phyloP scores from a whole-genome alignment of 805 yeast genomes.

The Saturnispora silvae region DNA sequence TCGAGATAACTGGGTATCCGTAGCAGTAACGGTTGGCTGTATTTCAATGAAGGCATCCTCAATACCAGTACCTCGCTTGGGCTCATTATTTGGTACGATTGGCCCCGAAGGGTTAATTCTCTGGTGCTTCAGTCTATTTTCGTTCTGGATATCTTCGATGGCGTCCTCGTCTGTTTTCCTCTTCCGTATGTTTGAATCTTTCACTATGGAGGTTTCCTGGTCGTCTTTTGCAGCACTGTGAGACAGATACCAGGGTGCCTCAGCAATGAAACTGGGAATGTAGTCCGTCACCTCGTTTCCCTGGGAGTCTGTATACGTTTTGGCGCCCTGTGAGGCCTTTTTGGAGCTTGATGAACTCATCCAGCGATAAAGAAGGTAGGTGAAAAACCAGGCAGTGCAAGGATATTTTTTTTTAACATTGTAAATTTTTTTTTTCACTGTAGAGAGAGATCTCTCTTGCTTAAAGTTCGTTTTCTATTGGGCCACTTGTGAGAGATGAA shows the following conservation, averaged over 20 bases:
- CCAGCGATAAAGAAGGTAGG: not conserved
- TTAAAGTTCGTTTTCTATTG: too few species aligned
- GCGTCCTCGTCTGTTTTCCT: slow-evolving; percentile 20
- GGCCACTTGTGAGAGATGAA: slow-evolving; percentile 18
- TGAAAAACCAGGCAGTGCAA: not conserved
- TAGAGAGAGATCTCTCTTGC: too few species aligned
- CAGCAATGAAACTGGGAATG: slow-evolving; percentile 31
- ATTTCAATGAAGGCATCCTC: slow-evolving; percentile 31
- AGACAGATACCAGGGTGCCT: slow-evolving; percentile 32
- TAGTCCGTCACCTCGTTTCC: slow-evolving; percentile 27
- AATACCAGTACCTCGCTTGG: slow-evolving; percentile 49
- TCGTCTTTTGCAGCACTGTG: slow-evolving; percentile 14
- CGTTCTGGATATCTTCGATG: slow-evolving; percentile 13
- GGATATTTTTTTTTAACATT: not conserved
- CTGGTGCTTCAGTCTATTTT: slow-evolving; percentile 50
- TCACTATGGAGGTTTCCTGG: not conserved
- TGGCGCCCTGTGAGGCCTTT: slow-evolving; percentile 5
- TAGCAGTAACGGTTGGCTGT: slow-evolving; percentile 3
- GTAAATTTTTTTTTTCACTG: slow-evolving; percentile 1
- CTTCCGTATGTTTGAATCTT: slow-evolving; percentile 22
- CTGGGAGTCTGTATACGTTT: slow-evolving; percentile 8
- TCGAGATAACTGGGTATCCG: not conserved
- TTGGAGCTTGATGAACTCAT: too few species aligned
- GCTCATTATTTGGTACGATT: slow-evolving; percentile 36
- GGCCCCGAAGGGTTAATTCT: slow-evolving; percentile 31